Base-by-base conservation (phyloP, 1,284 basidiomycete genomes). In the Stygiomarasmius scandens region DNA sequence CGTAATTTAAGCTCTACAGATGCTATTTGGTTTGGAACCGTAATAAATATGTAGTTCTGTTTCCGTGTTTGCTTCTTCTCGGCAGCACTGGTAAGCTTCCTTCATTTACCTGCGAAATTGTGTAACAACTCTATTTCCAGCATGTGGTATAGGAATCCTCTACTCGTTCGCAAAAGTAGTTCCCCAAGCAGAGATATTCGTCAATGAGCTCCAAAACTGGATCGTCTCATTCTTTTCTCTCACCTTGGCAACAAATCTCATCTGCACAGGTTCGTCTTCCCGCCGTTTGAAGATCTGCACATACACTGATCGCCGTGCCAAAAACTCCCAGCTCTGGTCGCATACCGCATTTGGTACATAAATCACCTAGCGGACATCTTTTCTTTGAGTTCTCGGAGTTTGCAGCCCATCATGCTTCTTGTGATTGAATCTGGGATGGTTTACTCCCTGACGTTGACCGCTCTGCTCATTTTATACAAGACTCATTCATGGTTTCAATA, bases 371-470 rank as follows among this genome's bases (percentile, higher is more conserved):
- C 56, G 8, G 61, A 68, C 27, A 58, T 52, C 5, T 64, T 62
- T 43, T 44, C 61, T 9, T 54, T 53, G 12, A 54, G 27, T 8
- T 20, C 62, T 10, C 49, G 64, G 23, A 70, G 64, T 52, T 58
- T 74, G 52, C 62, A 61, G 23, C 67, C 74, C 6, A 58, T 74
- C 49, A 66, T 74, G 38, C 62, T 73, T 36, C 67, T 77, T 23
- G 68, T 77, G 24, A 64, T 78, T 38, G 77, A 77, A 59, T 75
- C 74, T n/a, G 76, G 77, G n/a, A 69, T 71, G 3, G 70, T 77
- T 19, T 77, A 77, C 59, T 75, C 74, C 1, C 63, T 61, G 23
- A 71, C 71, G 2, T 66, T 76, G 14, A 61, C 72, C 23, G 60
- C 65, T 6, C 63, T 77, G 22, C 66, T 77, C 9, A 65, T 73